Evolutionary conservation across 352 stramenopile species (phyloP), one percentile per base, ranked within the genome.

Genomic region (Phytophthora aleatoria): DNA sequence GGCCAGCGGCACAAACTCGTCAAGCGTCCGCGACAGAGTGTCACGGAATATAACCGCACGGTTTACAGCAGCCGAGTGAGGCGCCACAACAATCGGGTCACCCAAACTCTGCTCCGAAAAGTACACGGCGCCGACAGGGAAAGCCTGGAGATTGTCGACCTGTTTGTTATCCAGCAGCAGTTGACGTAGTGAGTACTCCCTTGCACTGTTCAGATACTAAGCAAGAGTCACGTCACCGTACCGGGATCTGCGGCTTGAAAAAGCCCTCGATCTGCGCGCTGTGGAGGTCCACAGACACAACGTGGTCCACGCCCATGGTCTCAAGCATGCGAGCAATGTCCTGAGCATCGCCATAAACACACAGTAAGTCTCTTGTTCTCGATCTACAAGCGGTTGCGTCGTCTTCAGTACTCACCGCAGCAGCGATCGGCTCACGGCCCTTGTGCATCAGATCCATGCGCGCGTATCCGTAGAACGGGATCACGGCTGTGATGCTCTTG

Each of bases 301-400:
- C 85, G 64, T 94, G 87, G 57, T 96, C 86, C 56, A 96, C 86
- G 27, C 87, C 87, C 86, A 96, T 94, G n/a, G 91, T 89, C 64
- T 96, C 85, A 6, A 96, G 84, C 87, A 96, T 96, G 28, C 82
- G 81, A 16, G 87, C 87, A 44, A 96, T 84, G 36, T 96, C 85
- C 83, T 92, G 59, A 1, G 24, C 7, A 64, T 24, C 6, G 39
- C 36, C n/a, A 27, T 43, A 55, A 28, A 48, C 11, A 41, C 3
- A 3, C 16, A 66, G 31, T 66, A 31, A 57, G 38, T 11, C 10
- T 24, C 1, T 5, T 43, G 8, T 31, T 7, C 20, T 20, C 20
- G 20, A 20, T 33, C 28, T 33, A 33, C 4, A 33, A 8, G 7
- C 9, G 36, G 1, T 9, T 53, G 10, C 39, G 15, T 3, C 3